Base-by-base conservation (phyloP, 176 grass and related monocot species). In the Oryza brachyantha region DNA sequence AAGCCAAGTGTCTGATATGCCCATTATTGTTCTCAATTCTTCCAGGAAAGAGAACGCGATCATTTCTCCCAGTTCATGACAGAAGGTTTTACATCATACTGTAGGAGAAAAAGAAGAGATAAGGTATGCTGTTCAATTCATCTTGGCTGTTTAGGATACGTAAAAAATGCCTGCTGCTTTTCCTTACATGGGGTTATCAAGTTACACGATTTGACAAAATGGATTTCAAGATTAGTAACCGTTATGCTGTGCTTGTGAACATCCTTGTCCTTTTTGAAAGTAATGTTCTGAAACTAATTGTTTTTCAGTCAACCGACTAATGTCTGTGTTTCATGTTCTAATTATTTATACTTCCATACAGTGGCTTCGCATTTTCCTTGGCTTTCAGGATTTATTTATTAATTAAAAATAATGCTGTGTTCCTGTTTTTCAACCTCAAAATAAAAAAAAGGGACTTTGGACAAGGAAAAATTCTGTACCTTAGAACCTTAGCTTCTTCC, bases 21-120 rank as follows among this genome's bases (percentile, higher is more conserved):
- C 84, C 8, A 64, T 64, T 45, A 27, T 17, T 0, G 2, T 84
- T 70, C 67, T 34, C 36, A 64, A 67, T 58, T 77, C 38, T 69
- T 74, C 25, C 70, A 99, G 96, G 96, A 99, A 91, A 91, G 86
- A 59, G 96, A 99, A 61, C 86, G 92, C 35, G 96, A 96, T 73
- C 96, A 99, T 93, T 99, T 99, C 68, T 96, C 92, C 62, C 86
- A 96, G 77, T 99, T 99, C 59, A 93, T 99, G 67, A 99, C 84
- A 24, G 96, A 99, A 93, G 72, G 92, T 46, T 99, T 99, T 84
- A 91, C 84, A 29, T 91, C 84, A 68, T 99, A 99, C 73, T 99
- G 92, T 83, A 99, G 87, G 75, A 93, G 96, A 84, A 99, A 99
- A 91, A 96, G 96, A 84, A 88, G 88, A 84, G 96, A 99, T 76